Evolutionary conservation across 805 yeast species (phyloP).

Genomic region (Metschnikowia arizonensis): DNA sequence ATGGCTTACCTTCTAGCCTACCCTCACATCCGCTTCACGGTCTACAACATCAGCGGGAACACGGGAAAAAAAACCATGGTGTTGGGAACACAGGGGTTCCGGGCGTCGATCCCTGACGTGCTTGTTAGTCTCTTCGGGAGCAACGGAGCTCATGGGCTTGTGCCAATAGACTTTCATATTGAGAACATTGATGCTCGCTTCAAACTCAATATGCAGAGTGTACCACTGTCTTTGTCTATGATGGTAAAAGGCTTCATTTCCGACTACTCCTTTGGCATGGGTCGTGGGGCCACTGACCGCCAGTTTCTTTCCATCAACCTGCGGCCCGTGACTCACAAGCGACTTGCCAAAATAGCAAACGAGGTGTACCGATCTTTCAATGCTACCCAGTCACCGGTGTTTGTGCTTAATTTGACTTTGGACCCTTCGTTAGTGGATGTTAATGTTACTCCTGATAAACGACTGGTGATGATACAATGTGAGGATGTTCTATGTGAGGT

Average conservation of each 20-base stretch:
- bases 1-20: slow-evolving; percentile 66
- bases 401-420: slow-evolving; percentile 56
- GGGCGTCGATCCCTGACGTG: slow-evolving; percentile 40
- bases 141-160: slow-evolving; percentile 54
- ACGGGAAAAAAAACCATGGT: slow-evolving; percentile 46
- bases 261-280: slow-evolving; percentile 69
- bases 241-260: slow-evolving; percentile 59
- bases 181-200: slow-evolving; percentile 26
- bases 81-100: slow-evolving; percentile 58
- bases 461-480: slow-evolving; percentile 62
- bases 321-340: slow-evolving; percentile 65
- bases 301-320: slow-evolving; percentile 72
- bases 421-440: slow-evolving; percentile 61
- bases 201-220: slow-evolving; percentile 17
- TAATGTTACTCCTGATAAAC: slow-evolving; percentile 89
- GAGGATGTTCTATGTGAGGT: slow-evolving; percentile 58
- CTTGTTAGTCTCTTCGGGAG: slow-evolving; percentile 70
- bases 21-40: slow-evolving; percentile 54
- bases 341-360: slow-evolving; percentile 55
- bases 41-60: slow-evolving; percentile 47
- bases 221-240: slow-evolving; percentile 9
- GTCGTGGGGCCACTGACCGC: slow-evolving; percentile 62
- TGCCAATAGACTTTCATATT: slow-evolving; percentile 43
- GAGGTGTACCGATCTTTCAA: slow-evolving; percentile 74
- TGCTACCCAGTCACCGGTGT: slow-evolving; percentile 66